phyloP scores from a whole-genome alignment of 805 yeast species.

The Saccharomyces eubayanus region DNA sequence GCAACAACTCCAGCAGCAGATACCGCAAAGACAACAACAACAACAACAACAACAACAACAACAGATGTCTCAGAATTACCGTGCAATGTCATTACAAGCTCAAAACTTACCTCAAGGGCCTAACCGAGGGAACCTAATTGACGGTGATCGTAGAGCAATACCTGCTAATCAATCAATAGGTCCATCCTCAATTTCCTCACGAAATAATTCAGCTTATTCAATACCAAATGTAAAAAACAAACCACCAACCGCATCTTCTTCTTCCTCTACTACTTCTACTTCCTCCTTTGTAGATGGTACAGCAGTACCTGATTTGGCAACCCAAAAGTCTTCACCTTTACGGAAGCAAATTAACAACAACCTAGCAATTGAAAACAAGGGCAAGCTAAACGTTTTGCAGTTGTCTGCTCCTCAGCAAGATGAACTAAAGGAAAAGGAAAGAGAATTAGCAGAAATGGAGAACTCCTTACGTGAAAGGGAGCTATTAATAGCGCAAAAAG shows the following conservation, averaged over 20 bases:
- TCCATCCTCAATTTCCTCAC: not conserved
- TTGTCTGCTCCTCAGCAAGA: slow-evolving; percentile 23
- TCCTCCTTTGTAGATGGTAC: not conserved
- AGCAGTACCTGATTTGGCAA: not conserved
- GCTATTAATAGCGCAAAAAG: slow-evolving; percentile 5
- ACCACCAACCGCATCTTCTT: not conserved
- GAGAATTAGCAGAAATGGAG: slow-evolving; percentile 7
- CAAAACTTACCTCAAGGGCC: not conserved
- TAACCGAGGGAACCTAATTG: not conserved
- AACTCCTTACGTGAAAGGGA: slow-evolving; percentile 8
- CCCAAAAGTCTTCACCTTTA: slow-evolving; percentile 7
- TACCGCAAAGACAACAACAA: not conserved
- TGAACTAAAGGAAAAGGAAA: slow-evolving; percentile 12
- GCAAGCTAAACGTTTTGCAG: slow-evolving; percentile 19
- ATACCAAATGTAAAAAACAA: not conserved
- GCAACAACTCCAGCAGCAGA: slow-evolving; percentile 2
- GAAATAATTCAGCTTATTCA: not conserved
- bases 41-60: not conserved
- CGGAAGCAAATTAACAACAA: slow-evolving; percentile 4
- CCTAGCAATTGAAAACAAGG: slow-evolving; percentile 2
- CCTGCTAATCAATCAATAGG: not conserved
- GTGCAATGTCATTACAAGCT: not conserved
- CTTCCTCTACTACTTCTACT: not conserved
- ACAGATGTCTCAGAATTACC: not conserved
- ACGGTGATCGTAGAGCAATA: not conserved